Evolutionary conservation across 805 yeast genomes (phyloP).

Genomic region (Zygosaccharomyces rouxii): DNA sequence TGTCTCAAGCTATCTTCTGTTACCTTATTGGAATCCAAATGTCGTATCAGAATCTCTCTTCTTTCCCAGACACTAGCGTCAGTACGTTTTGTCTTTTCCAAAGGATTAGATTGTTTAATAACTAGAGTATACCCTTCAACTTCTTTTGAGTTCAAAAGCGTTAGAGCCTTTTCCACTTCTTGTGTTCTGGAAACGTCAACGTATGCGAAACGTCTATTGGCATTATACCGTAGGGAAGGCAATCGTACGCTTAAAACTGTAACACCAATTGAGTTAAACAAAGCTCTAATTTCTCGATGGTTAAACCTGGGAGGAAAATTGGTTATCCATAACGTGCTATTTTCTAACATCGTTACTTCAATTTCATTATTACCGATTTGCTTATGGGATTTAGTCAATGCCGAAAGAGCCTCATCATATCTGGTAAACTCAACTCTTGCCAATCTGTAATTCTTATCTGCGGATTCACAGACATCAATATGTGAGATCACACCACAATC

Average conservation of each 20-base stretch:
- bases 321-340: slow-evolving; percentile 64
- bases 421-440: slow-evolving; percentile 59
- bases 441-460: slow-evolving; percentile 20
- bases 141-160: slow-evolving; percentile 37
- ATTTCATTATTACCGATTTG: slow-evolving; percentile 41
- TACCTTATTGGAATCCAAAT: slow-evolving; percentile 45
- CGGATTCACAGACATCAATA: slow-evolving; percentile 28
- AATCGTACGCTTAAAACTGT: slow-evolving; percentile 49
- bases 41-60: slow-evolving; percentile 53
- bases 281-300: slow-evolving; percentile 35
- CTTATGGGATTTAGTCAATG: slow-evolving; percentile 57
- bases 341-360: slow-evolving; percentile 41
- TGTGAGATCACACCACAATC: slow-evolving; percentile 57
- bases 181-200: slow-evolving; percentile 48
- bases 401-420: slow-evolving; percentile 48
- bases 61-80: slow-evolving; percentile 47
- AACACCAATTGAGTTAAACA: slow-evolving; percentile 41
- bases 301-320: slow-evolving; percentile 61
- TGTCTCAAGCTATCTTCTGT: slow-evolving; percentile 38
- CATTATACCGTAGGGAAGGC: slow-evolving; percentile 55
- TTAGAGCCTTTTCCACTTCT: slow-evolving; percentile 45
- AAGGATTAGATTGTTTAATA: slow-evolving; percentile 62
- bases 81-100: slow-evolving; percentile 37
- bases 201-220: slow-evolving; percentile 68
- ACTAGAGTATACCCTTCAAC: slow-evolving; percentile 42